phyloP scores from a whole-genome alignment of 2,329 filamentous ascomycete species.

The Shiraia bambusicola region DNA sequence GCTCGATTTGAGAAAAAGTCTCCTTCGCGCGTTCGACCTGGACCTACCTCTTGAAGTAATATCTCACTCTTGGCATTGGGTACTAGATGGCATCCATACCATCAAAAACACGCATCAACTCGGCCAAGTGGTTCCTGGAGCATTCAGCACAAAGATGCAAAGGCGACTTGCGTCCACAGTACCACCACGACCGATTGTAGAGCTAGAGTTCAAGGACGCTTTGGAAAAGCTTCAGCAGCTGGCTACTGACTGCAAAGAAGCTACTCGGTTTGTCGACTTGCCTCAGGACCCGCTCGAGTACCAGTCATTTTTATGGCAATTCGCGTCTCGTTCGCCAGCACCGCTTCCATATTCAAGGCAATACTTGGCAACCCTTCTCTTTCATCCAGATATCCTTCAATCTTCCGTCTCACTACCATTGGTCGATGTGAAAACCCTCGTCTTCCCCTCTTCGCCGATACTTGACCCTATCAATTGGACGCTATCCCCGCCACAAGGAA shows the following conservation, averaged over 20 bases:
- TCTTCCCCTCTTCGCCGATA: constrained; percentile 70
- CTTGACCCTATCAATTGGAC: constrained; percentile 74
- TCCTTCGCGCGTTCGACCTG: constrained; percentile 57
- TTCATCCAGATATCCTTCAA: constrained; percentile 64
- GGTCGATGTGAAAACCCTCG: constrained; percentile 75
- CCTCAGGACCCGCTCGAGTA: constrained; percentile 38
- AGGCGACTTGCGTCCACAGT: constrained; percentile 90
- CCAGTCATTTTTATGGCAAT: constrained; percentile 69
- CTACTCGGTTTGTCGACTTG: constrained; percentile 35
- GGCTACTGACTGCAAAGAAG: constrained; percentile 69
- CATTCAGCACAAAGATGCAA: constrained; percentile 89
- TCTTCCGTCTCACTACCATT: constrained; percentile 75
- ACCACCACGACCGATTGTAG: constrained; percentile 85
- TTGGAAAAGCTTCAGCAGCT: constrained; percentile 68
- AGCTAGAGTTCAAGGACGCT: constrained; percentile 71
- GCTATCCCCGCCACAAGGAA: constrained; percentile 58
- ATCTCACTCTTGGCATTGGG: constrained; percentile 41
- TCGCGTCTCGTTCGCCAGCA: constrained; percentile 77
- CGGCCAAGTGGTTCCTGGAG: constrained; percentile 67
- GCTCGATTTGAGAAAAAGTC: constrained; percentile 65
- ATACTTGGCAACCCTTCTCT: constrained; percentile 73
- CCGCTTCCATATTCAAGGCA: constrained; percentile 83
- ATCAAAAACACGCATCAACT: constrained; percentile 64
- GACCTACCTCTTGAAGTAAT: constrained; percentile 33
- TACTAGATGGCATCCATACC: constrained; percentile 48